A percentile compares a stretch with the other conserved stretches of the same genome.
These are phyloP conservation scores for Yarrowia sp. DNA, from an alignment of 805 yeast species.

Conservation along the genomic window DNA sequence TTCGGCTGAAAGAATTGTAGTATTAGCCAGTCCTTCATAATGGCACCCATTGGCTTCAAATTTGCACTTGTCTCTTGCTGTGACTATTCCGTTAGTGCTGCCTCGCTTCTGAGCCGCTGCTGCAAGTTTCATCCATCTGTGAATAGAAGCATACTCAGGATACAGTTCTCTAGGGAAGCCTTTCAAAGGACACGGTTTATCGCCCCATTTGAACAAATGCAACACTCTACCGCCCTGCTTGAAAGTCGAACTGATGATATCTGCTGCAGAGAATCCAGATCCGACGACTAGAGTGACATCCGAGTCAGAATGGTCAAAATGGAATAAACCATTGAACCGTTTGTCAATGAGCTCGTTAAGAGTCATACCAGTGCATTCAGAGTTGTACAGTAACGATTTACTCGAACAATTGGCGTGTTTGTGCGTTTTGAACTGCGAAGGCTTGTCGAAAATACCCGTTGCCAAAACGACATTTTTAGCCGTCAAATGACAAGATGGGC, in stretches of 20 bases:
- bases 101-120: constrained; percentile 17
- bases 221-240: constrained; percentile 27
- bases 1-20: constrained; percentile 25
- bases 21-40: constrained; percentile 34
- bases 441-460: constrained; percentile 35
- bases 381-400: constrained; percentile 10
- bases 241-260: constrained; percentile 33
- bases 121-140: constrained; percentile 33
- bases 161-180: constrained; percentile 37
- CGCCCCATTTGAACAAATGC: constrained; percentile 37
- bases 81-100: not conserved
- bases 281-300: constrained; percentile 32
- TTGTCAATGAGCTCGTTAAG: constrained; percentile 13
- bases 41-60: not conserved
- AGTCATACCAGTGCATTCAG: constrained; percentile 21
- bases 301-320: constrained; percentile 1
- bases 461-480: constrained; percentile 33
- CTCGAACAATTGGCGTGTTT: constrained; percentile 13
- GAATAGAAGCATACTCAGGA: constrained; percentile 38
- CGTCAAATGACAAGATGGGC: not conserved
- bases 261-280: constrained; percentile 41
- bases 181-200: constrained; percentile 35
- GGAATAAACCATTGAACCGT: constrained; percentile 21
- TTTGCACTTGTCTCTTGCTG: not conserved
- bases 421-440: constrained; percentile 28